These are phyloP conservation scores for Truncatella angustata DNA, from an alignment of 2,329 filamentous ascomycete species.

Conservation along the genomic window DNA sequence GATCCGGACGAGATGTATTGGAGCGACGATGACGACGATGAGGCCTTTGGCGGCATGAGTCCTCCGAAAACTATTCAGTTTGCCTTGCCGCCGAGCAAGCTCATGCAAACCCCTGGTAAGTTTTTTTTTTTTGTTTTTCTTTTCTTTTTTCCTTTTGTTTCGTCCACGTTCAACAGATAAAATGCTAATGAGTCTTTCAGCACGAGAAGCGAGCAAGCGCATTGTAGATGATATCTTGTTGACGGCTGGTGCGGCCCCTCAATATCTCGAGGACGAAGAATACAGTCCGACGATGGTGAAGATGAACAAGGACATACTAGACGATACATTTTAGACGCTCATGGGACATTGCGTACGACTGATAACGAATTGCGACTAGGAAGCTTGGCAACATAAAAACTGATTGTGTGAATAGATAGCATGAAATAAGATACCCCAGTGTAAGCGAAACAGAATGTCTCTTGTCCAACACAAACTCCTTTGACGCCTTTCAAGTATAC, in stretches of 20 bases:
- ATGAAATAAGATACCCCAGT: not conserved
- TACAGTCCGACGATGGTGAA: slow-evolving; percentile 66
- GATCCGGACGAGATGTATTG: slow-evolving; percentile 60
- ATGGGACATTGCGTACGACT: not conserved
- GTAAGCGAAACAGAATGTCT: not conserved
- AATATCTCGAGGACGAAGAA: slow-evolving; percentile 43
- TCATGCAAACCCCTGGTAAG: slow-evolving; percentile 78
- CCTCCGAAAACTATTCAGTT: slow-evolving; percentile 94
- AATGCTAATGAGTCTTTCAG: slow-evolving; percentile 40
- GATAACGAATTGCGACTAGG: not conserved
- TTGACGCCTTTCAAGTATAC: not conserved
- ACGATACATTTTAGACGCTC: slow-evolving; percentile 55
- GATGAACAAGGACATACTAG: slow-evolving; percentile 60
- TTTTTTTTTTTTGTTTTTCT: slow-evolving; percentile 11
- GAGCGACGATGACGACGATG: slow-evolving; percentile 72
- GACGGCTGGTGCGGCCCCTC: slow-evolving; percentile 66
- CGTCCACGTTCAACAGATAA: not conserved
- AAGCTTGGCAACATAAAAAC: not conserved
- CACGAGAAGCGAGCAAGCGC: slow-evolving; percentile 74
- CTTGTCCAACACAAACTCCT: not conserved
- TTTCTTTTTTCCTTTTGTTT: not conserved
- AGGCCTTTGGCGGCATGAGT: slow-evolving; percentile 70
- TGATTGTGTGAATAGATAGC: not conserved
- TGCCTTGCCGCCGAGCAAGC: slow-evolving; percentile 70
- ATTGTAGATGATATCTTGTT: slow-evolving; percentile 79